Evolutionary conservation across 2,329 filamentous ascomycete genomes (phyloP), one percentile per base, ranked within the genome.

Genomic region (Calonectria ilicicola): DNA sequence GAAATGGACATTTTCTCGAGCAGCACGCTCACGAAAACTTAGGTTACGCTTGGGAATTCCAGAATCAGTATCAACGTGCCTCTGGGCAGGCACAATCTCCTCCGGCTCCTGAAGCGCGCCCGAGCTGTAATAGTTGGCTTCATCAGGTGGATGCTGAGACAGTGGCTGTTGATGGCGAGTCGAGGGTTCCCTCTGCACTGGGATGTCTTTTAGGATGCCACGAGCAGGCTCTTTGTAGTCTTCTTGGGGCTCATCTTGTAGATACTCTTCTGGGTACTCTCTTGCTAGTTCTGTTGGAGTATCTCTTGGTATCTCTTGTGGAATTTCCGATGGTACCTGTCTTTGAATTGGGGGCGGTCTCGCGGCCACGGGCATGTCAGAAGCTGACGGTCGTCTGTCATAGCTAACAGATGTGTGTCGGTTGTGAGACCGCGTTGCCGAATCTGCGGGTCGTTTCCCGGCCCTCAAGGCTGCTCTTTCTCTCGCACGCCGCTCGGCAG

Each of bases 401-500:
- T 75, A 64, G 23, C 66, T 74, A 42, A 73, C 65, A 26, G 73
- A 78, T 19, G 65, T 65, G 60, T 79, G 78, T 38, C 77, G 80
- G 67, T 81, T 78, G 21, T 79, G 77, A 14, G 76, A 65, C 60
- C 68, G 77, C 21, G 70, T 46, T 67, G 76, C 75, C 65, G 75
- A 76, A 19, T 70, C 73, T 19, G 70, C 67, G 35, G 77, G 74
- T 38, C 74, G 78, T 51, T 74, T 76, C 75, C 78, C 77, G 63
- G 83, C 77, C 76, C 79, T 82, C 27, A 84, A 82, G 44, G 88
- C 88, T 15, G 86, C 87, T 77, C 87, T 88, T 80, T 96, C 92
- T 77, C 92, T 90, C 21, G 93, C 90, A 51, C 91, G 90, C 77
- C 92, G 89, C 82, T 98, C 96, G 7, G 95, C 95, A 79, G 96